A percentile compares a stretch with the other conserved stretches of the same genome.
These are phyloP conservation scores for Rauvolfia tetraphylla DNA, from an alignment of 257 asterid species.

Conservation along the genomic window DNA sequence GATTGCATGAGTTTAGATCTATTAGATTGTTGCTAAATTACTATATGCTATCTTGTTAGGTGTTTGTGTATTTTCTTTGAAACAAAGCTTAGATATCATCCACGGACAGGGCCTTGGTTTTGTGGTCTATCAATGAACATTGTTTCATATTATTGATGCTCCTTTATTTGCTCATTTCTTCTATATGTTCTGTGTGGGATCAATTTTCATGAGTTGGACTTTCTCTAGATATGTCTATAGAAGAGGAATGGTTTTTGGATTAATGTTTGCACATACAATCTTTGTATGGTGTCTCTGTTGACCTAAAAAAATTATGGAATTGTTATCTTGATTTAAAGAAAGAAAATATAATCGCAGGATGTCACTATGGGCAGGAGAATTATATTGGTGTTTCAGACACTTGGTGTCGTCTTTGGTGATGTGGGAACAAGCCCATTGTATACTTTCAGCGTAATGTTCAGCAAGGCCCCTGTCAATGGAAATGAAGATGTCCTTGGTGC, in stretches of 20 bases:
- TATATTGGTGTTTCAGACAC: slow-evolving; percentile 75
- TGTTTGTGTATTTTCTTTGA: background rate
- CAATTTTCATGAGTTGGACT: background rate
- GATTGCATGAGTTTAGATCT: background rate
- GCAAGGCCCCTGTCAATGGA: slow-evolving; percentile 90
- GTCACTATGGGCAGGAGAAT: slow-evolving; percentile 68
- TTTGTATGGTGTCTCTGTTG: slow-evolving; percentile 8
- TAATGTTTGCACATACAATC: slow-evolving; percentile 6
- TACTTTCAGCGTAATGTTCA: slow-evolving; percentile 98
- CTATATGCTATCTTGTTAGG: background rate
- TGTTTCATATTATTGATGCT: background rate
- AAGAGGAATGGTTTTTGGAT: background rate
- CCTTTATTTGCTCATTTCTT: background rate
- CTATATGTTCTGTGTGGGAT: background rate
- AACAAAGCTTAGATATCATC: background rate
- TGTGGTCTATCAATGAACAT: background rate
- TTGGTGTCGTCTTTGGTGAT: slow-evolving; percentile 93
- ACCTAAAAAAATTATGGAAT: slow-evolving; percentile 9
- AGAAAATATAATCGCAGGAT: slow-evolving; percentile 54
- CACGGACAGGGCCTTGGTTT: background rate
- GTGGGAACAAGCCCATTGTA: slow-evolving; percentile 98
- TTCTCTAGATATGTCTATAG: background rate
- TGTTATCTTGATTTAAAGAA: slow-evolving; percentile 27
- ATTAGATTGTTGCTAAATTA: background rate
- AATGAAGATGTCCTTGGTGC: slow-evolving; percentile 95